Conservation (phyloP, 2,329 filamentous ascomycete species). For the Botrytis sinoallii region DNA sequence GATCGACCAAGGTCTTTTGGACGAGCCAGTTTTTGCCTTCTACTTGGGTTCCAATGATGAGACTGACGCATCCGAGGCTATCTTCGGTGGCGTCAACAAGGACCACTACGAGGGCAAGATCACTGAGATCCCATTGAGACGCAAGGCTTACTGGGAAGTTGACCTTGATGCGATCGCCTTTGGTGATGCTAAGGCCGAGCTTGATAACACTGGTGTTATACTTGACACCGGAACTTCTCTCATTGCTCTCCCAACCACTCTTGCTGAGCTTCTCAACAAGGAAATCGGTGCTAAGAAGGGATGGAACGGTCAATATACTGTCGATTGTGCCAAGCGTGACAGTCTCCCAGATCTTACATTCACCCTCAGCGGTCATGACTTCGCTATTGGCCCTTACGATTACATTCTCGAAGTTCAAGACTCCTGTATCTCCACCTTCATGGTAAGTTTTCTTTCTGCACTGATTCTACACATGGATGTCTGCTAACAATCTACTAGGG, state of each 20-base stretch:
- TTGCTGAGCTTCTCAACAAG: constrained; percentile 95
- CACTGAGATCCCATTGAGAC: constrained; percentile 88
- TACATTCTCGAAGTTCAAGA: constrained; percentile 96
- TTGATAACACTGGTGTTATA: constrained; percentile 93
- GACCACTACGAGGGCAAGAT: constrained; percentile 80
- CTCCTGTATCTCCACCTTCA: constrained; percentile 95
- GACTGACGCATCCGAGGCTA: constrained; percentile 75
- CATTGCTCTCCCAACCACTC: constrained; percentile 85
- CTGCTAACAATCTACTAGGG: constrained; percentile 83
- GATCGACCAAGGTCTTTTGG: constrained; percentile 83
- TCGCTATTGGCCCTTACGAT: constrained; percentile 82
- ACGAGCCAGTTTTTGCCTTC: constrained; percentile 93
- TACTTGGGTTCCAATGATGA: constrained; percentile 75
- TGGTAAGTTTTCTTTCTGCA: constrained; percentile 56
- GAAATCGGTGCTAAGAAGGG: constrained; percentile 98
- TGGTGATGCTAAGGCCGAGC: constrained; percentile 78
- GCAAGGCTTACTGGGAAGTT: constrained; percentile 99
- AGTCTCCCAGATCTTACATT: constrained; percentile 88
- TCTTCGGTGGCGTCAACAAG: constrained; percentile 86
- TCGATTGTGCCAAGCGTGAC: constrained; percentile 83
- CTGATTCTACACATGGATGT: constrained; percentile 51
- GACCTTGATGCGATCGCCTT: constrained; percentile 90
- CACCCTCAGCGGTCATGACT: constrained; percentile 85
- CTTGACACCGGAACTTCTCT: constrained; percentile 98
- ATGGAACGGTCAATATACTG: constrained; percentile 92